Evolutionary conservation across 495 filamentous ascomycete species (phyloP), one percentile per base, ranked within the genome.

Genomic region (Neurospora intermedia): DNA sequence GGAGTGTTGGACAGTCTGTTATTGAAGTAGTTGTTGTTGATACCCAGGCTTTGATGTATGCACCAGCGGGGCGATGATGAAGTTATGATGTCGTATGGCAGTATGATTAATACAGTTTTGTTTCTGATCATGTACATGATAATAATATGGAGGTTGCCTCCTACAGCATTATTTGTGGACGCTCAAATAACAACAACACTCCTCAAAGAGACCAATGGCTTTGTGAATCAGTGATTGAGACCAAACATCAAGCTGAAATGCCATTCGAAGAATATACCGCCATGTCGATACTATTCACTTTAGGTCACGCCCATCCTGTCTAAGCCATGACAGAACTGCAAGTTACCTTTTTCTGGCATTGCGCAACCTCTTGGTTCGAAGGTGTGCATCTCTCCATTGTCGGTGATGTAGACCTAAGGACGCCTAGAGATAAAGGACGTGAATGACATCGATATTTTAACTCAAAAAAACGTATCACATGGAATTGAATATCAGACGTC

Each of bases 271-370:
- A 20, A 92, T 92, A 80, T 98, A 97, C 84, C 91, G 90, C 73
- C 96, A 98, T 88, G 87, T 95, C 69, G 91, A 91, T 74, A 93
- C 93, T 11, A 88, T 95, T 48, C 94, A 99, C 81, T 89, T 90
- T 16, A 74, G 87, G 74, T 80, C 85, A 42, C 87, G 86, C 20
- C 89, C 91, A 54, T 97, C 95, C 20, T 93, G 92, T 75, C 86
- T 99, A 35, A 97, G 93, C 82, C 90, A 92, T 71, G 96, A 97
- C 77, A 84, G 93, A 2, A 84, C 87, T 48, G 83, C 81, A 11
- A 83, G 89, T 16, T 92, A 94, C 23, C 96, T 92, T 77, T 98
- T 98, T 79, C 80, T 97, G 59, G 96, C 94, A 0, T 98, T 98
- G 77, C 86, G 94, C 42, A 98, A 99, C 76, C 85, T 99, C 66